Base-by-base conservation (phyloP, 2,329 filamentous ascomycete genomes). In the Botrytis galanthina region DNA sequence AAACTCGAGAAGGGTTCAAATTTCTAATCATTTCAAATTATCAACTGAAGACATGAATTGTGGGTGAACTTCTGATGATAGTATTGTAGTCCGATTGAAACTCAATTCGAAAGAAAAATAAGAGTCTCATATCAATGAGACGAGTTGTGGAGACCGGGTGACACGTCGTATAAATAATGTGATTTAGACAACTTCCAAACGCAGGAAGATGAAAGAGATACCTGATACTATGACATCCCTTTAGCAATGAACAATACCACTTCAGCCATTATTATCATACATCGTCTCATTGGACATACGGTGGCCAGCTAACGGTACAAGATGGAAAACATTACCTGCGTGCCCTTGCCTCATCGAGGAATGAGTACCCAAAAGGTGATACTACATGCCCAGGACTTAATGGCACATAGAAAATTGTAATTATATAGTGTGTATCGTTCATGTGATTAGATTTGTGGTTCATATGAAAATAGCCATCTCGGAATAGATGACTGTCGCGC, bases 251-350 rank as follows among this genome's bases (percentile, higher is more conserved):
- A 51, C 10, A n/a, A n/a, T n/a, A 14, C 26, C 4, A n/a, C 26
- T n/a, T n/a, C 12, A 6, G 5, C 14, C 10, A n/a, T 14, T 51
- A 4, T 12, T n/a, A n/a, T 6, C 8, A 14, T n/a, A 51, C 4
- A n/a, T n/a, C 0, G 10, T 14, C 10, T n/a, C 26, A 51, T 26
- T 51, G 26, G 4, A 51, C 0, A n/a, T n/a, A n/a, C 10, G 4
- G 48, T n/a, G 26, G 48, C 1, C 26, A 48, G 46, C 22, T 26
- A n/a, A n/a, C n/a, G 26, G 0, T 54, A 16, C 26, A 14, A 54
- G 5, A 14, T 1, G 3, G 0, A 16, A 3, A n/a, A n/a, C 16
- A 3, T n/a, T n/a, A 14, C 48, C 48, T n/a, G 26, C 10, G 10
- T 4, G 14, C 10, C 26, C 1, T 54, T 54, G 12, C 4, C 26